A percentile compares a stretch with the other conserved stretches of the same genome.
These are phyloP conservation scores for Boechera stricta DNA, from an alignment of 345 rosid species.

Conservation along the genomic window DNA sequence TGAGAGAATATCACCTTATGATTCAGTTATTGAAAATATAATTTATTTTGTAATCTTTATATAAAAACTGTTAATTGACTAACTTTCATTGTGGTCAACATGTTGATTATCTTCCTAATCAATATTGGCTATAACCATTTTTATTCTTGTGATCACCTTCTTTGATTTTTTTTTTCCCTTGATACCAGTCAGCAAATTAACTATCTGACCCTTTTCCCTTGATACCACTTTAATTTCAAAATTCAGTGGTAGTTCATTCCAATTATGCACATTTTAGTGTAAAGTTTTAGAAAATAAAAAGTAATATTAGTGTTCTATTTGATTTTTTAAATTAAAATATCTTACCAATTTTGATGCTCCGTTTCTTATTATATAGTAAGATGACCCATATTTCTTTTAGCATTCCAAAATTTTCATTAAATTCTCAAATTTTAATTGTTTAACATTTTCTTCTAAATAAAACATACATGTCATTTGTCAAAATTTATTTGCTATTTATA, in stretches of 20 bases:
- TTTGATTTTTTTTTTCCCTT: not conserved
- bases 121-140: not conserved
- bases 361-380: too few relatives aligned
- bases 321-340: not conserved
- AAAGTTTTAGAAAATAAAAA: too few relatives aligned
- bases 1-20: not conserved
- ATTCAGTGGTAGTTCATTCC: not conserved
- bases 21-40: not conserved
- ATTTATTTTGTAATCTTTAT: not conserved
- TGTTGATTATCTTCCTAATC: conserved; percentile 14
- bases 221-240: not conserved
- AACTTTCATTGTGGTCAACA: not conserved
- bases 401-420: too few relatives aligned
- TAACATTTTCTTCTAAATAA: too few relatives aligned
- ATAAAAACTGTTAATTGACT: not conserved
- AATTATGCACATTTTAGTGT: not conserved
- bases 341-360: not conserved
- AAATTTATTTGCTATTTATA: not conserved
- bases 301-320: not conserved
- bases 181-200: not conserved
- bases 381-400: too few relatives aligned
- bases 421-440: too few relatives aligned
- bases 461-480: too few relatives aligned
- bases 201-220: not conserved
- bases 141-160: not conserved